These are phyloP conservation scores for Tetracladium marchalianum DNA, from an alignment of 495 filamentous ascomycete species.

Conservation along the genomic window DNA sequence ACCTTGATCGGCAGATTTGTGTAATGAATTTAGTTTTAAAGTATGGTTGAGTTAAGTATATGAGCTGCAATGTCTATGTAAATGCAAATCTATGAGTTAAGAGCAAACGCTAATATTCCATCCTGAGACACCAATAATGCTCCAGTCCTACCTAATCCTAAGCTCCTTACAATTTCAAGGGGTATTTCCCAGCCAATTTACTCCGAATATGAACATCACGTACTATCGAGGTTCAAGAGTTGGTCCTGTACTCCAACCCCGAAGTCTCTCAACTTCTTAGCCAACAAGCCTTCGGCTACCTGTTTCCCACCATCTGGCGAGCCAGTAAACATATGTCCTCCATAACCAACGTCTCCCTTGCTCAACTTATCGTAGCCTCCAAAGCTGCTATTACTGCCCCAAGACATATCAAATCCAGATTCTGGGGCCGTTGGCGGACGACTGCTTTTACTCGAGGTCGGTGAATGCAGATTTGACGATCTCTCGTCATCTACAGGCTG, in stretches of 20 bases:
- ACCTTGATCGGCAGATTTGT: too few species aligned
- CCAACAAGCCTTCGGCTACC: conserved; percentile 42
- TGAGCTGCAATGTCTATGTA: too few species aligned
- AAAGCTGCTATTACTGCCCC: conserved; percentile 9
- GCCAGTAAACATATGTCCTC: conserved; percentile 43
- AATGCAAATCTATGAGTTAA: too few species aligned
- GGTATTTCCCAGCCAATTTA: conserved; percentile 17
- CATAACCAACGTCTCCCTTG: conserved; percentile 59
- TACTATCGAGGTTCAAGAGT: conserved; percentile 9
- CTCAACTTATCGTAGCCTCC: conserved; percentile 52
- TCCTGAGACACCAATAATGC: too few species aligned
- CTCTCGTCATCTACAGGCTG: conserved; percentile 1
- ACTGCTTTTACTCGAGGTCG: conserved; percentile 18
- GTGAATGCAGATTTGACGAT: conserved; percentile 12
- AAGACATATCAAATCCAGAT: conserved; percentile 8
- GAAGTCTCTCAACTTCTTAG: conserved; percentile 40
- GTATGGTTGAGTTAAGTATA: too few species aligned
- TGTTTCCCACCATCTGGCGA: conserved; percentile 27
- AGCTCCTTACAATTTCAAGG: conserved; percentile 8
- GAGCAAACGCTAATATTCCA: too few species aligned
- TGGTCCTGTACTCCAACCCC: conserved; percentile 21
- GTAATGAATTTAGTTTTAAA: too few species aligned
- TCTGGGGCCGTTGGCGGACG: conserved; percentile 8
- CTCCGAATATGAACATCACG: conserved; percentile 13
- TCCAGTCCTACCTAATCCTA: neutral